Percentiles rank a stretch among this genome's conserved stretches.
Evolutionary conservation across 2,329 filamentous ascomycete genomes (phyloP).

Genomic region (Penicillium sp.): DNA sequence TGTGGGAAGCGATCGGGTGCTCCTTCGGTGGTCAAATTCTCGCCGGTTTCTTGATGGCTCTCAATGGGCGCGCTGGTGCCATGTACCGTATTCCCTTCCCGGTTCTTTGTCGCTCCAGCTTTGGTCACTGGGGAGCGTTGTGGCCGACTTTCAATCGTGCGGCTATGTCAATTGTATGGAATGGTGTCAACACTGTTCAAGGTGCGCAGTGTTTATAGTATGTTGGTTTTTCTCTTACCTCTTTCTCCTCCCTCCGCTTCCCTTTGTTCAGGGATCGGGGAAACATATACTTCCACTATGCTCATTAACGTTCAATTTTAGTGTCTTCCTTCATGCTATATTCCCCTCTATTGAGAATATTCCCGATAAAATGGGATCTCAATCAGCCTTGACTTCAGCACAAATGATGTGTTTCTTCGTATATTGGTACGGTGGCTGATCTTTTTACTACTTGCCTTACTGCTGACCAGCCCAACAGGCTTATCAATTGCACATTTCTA

Average conservation of each 20-base stretch:
- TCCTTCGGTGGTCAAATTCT: constrained; percentile 45
- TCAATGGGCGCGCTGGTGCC: constrained; percentile 47
- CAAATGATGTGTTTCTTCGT: constrained; percentile 46
- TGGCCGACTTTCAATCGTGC: constrained; percentile 44
- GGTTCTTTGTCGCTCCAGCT: constrained; percentile 44
- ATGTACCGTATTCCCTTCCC: constrained; percentile 48
- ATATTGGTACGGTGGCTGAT: constrained; percentile 34
- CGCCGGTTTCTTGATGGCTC: constrained; percentile 33
- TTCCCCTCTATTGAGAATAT: constrained; percentile 44
- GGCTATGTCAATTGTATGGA: constrained; percentile 50
- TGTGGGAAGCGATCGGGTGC: constrained; percentile 51
- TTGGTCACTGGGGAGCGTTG: constrained; percentile 47
- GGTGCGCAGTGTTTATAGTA: constrained; percentile 41
- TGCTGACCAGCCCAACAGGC: constrained; percentile 5
- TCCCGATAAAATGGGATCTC: constrained; percentile 41
- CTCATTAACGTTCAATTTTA: not conserved
- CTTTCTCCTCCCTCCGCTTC: not conserved
- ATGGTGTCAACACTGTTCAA: constrained; percentile 43
- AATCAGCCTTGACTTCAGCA: constrained; percentile 43
- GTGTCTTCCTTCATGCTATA: constrained; percentile 45
- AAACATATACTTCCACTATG: not conserved
- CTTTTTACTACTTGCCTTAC: too few relatives aligned
- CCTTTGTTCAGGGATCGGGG: not conserved
- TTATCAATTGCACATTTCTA: constrained; percentile 43
- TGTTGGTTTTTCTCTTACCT: not conserved